Evolutionary conservation across 2,329 filamentous ascomycete species (phyloP).

Genomic region (Endothia cerciana): DNA sequence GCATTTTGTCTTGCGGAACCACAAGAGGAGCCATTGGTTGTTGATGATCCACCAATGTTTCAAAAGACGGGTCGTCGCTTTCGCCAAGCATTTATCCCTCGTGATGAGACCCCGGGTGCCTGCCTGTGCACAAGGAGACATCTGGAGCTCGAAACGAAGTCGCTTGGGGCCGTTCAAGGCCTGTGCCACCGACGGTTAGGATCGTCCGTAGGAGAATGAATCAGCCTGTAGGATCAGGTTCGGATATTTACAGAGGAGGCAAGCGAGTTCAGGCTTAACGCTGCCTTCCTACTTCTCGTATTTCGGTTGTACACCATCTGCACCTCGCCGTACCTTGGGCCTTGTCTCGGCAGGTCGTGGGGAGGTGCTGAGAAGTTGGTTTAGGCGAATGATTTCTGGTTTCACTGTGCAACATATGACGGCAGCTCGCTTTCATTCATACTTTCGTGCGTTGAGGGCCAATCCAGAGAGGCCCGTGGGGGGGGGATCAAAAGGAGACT

Average conservation of each 20-base stretch:
- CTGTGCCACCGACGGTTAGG: neutral
- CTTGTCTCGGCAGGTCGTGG: neutral
- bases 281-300: neutral
- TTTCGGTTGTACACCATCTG: neutral
- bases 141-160: neutral
- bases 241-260: neutral
- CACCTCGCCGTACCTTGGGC: neutral
- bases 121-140: neutral
- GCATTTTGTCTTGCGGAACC: neutral
- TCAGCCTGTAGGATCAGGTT: neutral
- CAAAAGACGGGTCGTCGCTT: neutral
- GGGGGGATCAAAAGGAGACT: neutral
- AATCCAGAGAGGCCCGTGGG: neutral
- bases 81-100: neutral
- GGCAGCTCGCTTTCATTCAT: neutral
- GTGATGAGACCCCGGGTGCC: neutral
- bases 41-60: constrained; percentile 9
- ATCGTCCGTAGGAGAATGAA: neutral
- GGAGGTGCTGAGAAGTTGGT: neutral
- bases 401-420: constrained; percentile 1
- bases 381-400: neutral
- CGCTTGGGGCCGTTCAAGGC: neutral
- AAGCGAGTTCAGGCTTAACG: neutral
- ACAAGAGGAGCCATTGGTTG: neutral
- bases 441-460: neutral